phyloP scores from a whole-genome alignment of 2,329 filamentous ascomycete genomes.

The Alternaria solani region DNA sequence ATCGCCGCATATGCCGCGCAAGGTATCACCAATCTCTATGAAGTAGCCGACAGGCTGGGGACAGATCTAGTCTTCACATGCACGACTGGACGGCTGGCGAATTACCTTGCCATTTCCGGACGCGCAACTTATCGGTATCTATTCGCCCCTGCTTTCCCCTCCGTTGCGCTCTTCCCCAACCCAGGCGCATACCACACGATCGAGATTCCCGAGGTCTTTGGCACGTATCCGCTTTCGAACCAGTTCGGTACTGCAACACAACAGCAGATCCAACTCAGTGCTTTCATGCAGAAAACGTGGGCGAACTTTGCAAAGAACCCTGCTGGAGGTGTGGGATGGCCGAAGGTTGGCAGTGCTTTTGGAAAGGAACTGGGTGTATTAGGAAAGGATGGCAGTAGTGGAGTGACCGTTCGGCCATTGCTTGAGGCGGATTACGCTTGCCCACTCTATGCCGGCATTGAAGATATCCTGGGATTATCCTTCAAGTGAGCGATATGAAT shows the following conservation, averaged over 20 bases:
- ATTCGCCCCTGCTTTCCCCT: conserved; percentile 23
- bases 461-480: conserved; percentile 13
- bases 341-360: conserved; percentile 8
- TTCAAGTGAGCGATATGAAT: neutral
- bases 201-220: conserved; percentile 34
- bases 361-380: conserved; percentile 19
- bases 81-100: conserved; percentile 9
- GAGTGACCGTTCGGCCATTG: conserved; percentile 10
- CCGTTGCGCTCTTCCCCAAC: conserved; percentile 15
- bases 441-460: conserved; percentile 11
- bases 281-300: conserved; percentile 34
- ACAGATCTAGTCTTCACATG: conserved; percentile 21
- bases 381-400: conserved; percentile 14
- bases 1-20: conserved; percentile 7
- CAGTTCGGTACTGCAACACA: conserved; percentile 19
- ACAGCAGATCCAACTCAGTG: conserved; percentile 27
- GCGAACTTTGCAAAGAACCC: conserved; percentile 34
- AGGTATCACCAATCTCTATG: neutral
- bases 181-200: conserved; percentile 29
- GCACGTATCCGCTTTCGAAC: conserved; percentile 25
- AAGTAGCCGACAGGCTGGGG: conserved; percentile 13
- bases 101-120: conserved; percentile 14
- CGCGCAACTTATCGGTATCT: conserved; percentile 31
- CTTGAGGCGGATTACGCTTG: conserved; percentile 20
- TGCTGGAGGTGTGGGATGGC: conserved; percentile 17